Evolutionary conservation across 129 eudicot genomes (phyloP).

Genomic region (Escallonia rubra): DNA sequence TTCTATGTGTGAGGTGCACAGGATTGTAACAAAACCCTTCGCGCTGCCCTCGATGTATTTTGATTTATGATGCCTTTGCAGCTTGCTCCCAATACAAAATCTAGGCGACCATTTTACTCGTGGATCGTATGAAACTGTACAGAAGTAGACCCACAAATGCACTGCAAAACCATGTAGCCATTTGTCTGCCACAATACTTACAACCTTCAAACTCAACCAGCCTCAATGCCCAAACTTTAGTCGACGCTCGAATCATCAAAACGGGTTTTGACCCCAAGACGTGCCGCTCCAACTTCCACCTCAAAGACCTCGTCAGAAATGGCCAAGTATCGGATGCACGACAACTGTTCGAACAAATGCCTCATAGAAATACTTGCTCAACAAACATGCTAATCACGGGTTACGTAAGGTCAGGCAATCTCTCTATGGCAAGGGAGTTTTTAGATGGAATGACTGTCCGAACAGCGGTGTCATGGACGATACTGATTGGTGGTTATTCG

Average conservation of each 20-base stretch:
- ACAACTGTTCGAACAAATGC: conserved; percentile 76
- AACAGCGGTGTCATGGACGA: conserved; percentile 73
- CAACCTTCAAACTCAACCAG: too few relatives aligned
- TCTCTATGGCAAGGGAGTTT: conserved; percentile 46
- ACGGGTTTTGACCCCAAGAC: conserved; percentile 65
- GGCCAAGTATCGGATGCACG: conserved; percentile 43
- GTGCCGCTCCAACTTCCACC: conserved; percentile 47
- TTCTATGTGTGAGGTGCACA: too few relatives aligned
- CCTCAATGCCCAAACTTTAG: not conserved
- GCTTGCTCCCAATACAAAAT: too few relatives aligned
- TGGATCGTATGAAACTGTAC: too few relatives aligned
- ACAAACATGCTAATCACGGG: conserved; percentile 55
- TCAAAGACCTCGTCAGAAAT: conserved; percentile 26
- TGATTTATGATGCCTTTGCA: too few relatives aligned
- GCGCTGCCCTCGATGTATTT: too few relatives aligned
- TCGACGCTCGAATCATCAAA: conserved; percentile 60
- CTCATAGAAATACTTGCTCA: conserved; percentile 43
- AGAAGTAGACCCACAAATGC: too few relatives aligned
- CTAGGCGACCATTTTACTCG: too few relatives aligned
- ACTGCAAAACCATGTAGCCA: too few relatives aligned
- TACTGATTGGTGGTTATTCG: conserved; percentile 75
- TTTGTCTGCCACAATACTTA: too few relatives aligned
- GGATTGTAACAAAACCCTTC: too few relatives aligned
- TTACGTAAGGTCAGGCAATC: conserved; percentile 48
- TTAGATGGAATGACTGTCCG: conserved; percentile 46